phyloP scores from a whole-genome alignment of 352 stramenopile genomes.

The Globisporangium paddicum region DNA sequence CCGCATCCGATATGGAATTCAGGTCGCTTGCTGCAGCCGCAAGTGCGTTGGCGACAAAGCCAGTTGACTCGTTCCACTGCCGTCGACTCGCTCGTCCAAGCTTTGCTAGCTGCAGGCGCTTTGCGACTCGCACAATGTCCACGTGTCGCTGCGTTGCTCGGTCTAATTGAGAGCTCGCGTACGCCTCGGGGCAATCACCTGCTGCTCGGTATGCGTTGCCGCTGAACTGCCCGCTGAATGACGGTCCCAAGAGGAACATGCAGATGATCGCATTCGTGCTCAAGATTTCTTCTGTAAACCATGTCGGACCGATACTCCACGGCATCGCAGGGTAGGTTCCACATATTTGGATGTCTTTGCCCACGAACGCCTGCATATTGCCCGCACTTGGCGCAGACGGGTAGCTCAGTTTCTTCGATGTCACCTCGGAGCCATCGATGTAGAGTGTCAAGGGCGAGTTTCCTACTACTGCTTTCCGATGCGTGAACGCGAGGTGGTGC shows the following conservation, averaged over 20 bases:
- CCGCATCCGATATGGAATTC: constrained; percentile 21
- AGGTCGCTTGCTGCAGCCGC: constrained; percentile 3
- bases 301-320: constrained; percentile 59
- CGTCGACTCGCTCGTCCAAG: constrained; percentile 38
- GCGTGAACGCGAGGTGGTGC: constrained; percentile 71
- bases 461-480: constrained; percentile 64
- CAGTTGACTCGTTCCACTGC: constrained; percentile 30
- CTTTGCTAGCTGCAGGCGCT: constrained; percentile 42
- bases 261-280: constrained; percentile 32
- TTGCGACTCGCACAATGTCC: constrained; percentile 38
- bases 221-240: constrained; percentile 57
- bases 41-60: constrained; percentile 11
- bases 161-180: constrained; percentile 52
- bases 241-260: constrained; percentile 67
- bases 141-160: constrained; percentile 52
- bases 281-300: constrained; percentile 63
- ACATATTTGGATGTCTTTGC: constrained; percentile 71
- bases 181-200: constrained; percentile 65
- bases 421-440: constrained; percentile 67
- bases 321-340: constrained; percentile 55
- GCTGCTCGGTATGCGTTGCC: constrained; percentile 60
- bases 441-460: constrained; percentile 71
- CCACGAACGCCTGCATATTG: constrained; percentile 59
- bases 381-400: constrained; percentile 41
- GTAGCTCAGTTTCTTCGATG: constrained; percentile 70